These are phyloP conservation scores for Xenosphaeropsis pyriputrescens DNA, from an alignment of 2,329 filamentous ascomycete genomes.

Conservation along the genomic window DNA sequence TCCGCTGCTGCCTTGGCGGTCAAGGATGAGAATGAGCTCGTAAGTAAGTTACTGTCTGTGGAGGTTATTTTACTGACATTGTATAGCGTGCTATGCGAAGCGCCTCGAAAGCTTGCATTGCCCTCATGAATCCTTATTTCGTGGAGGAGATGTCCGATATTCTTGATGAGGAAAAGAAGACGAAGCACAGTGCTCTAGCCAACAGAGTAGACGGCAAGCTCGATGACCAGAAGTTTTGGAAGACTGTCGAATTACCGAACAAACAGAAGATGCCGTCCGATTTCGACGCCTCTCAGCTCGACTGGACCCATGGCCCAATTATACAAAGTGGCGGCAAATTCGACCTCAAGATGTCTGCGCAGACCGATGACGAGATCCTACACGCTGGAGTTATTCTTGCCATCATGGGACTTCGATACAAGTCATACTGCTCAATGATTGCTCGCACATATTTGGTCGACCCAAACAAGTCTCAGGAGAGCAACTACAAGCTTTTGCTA, in stretches of 20 bases:
- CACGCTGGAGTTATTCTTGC: conserved; percentile 91
- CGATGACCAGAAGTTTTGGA: conserved; percentile 89
- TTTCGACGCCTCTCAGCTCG: conserved; percentile 77
- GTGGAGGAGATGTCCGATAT: conserved; percentile 97
- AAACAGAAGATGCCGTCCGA: conserved; percentile 68
- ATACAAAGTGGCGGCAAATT: conserved; percentile 95
- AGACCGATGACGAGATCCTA: conserved; percentile 68
- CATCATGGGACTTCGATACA: conserved; percentile 83
- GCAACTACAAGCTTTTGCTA: conserved; percentile 79
- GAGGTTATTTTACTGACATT: conserved; percentile 5
- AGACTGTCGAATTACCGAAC: conserved; percentile 54
- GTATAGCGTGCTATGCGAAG: conserved; percentile 76
- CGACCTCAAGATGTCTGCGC: conserved; percentile 67
- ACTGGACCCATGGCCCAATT: conserved; percentile 84
- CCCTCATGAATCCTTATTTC: conserved; percentile 90
- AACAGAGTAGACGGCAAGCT: conserved; percentile 83
- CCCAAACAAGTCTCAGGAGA: conserved; percentile 90
- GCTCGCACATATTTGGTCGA: conserved; percentile 92
- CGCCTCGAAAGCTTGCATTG: conserved; percentile 85
- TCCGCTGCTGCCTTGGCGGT: conserved; percentile 75
- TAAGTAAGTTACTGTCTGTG: conserved; percentile 19
- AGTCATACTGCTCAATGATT: conserved; percentile 87
- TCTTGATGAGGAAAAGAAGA: conserved; percentile 91
- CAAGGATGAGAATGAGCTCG: conserved; percentile 88
- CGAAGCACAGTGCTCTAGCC: conserved; percentile 77